These are phyloP conservation scores for Rosa multiflora DNA, from an alignment of 306 rosid genomes.

Conservation along the genomic window DNA sequence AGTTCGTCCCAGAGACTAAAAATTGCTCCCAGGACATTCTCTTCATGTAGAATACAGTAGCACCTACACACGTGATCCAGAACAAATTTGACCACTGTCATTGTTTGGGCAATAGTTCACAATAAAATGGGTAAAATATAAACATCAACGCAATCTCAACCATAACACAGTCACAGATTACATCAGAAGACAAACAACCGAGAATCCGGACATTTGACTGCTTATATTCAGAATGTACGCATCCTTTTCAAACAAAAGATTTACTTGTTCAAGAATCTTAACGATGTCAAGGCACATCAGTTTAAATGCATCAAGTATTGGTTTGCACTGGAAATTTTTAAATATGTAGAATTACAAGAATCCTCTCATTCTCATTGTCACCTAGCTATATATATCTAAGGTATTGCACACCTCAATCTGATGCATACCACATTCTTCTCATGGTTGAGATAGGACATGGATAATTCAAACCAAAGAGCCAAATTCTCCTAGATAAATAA, in stretches of 20 bases:
- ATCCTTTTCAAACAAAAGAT: too few relatives aligned
- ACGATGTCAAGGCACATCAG: neutral
- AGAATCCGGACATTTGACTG: neutral
- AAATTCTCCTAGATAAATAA: neutral
- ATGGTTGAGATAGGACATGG: neutral
- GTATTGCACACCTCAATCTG: neutral
- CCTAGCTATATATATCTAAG: neutral
- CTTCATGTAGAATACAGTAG: conserved; percentile 85
- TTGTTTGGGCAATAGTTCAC: neutral
- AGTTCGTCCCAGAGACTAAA: conserved; percentile 74
- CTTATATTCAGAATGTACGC: neutral
- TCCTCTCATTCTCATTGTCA: neutral
- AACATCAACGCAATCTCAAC: neutral
- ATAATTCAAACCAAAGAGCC: neutral
- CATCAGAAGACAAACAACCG: neutral
- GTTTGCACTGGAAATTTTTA: neutral
- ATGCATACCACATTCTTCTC: neutral
- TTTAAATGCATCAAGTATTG: neutral
- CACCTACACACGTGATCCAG: conserved; percentile 51
- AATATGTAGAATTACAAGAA: neutral
- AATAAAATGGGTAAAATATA: neutral
- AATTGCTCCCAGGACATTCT: conserved; percentile 83
- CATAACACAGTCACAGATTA: neutral
- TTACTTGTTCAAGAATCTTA: neutral
- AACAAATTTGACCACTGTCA: neutral